phyloP scores from a whole-genome alignment of 1,284 basidiomycete genomes.

The Chiua sp. region DNA sequence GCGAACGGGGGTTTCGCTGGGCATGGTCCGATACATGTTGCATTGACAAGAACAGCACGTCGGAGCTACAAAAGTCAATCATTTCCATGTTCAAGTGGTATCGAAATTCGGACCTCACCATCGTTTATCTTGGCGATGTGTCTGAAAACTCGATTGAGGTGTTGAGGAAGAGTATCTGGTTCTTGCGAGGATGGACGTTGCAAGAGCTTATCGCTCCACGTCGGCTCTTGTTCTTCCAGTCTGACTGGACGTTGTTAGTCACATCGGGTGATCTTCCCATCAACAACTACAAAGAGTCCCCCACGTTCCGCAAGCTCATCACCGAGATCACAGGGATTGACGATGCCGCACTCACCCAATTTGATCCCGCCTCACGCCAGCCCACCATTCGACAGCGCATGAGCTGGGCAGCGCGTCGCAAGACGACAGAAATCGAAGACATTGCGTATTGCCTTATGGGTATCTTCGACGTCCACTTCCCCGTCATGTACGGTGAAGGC shows the following conservation, averaged over 20 bases:
- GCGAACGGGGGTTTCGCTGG: conserved; percentile 25
- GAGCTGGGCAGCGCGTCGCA: conserved; percentile 31
- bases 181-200: conserved; percentile 29
- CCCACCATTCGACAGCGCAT: conserved; percentile 26
- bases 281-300: conserved; percentile 24
- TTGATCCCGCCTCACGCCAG: conserved; percentile 19
- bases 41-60: conserved; percentile 30
- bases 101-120: conserved; percentile 23
- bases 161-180: conserved; percentile 23
- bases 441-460: conserved; percentile 29
- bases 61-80: conserved; percentile 32
- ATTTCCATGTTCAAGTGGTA: conserved; percentile 35
- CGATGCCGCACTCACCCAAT: conserved; percentile 22
- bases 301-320: conserved; percentile 18
- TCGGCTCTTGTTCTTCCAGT: conserved; percentile 24
- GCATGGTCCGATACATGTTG: conserved; percentile 31
- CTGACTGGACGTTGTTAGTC: conserved; percentile 24
- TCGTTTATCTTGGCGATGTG: conserved; percentile 28
- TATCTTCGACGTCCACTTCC: conserved; percentile 26
- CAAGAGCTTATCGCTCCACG: conserved; percentile 29
- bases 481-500: conserved; percentile 31
- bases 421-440: conserved; percentile 30
- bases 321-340: conserved; percentile 25
- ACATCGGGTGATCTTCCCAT: conserved; percentile 18
- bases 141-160: conserved; percentile 16